Evolutionary conservation across 2,329 filamentous ascomycete genomes (phyloP), one percentile per base, ranked within the genome.

Genomic region (Fusarium succisae): DNA sequence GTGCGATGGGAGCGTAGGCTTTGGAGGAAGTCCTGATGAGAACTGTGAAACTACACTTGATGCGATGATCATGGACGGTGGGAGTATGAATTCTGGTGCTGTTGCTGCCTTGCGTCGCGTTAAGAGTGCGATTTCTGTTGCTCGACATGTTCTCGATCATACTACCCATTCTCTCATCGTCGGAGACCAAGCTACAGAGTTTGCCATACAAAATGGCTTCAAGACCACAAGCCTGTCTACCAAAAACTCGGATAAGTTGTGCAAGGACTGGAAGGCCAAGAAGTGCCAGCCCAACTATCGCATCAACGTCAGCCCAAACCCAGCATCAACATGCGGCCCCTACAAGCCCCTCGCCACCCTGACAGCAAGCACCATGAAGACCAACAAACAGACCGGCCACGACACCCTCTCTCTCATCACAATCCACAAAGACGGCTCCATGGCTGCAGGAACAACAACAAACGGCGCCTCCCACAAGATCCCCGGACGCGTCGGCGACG

Each of bases 1-100:
- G 70, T 90, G 88, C 80, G 87, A 89, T 76, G 84, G 85, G 55
- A 88, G 84, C 43, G 88, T 90, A 43, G 88, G 88, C 58, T 88
- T 81, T 73, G 87, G 87, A 61, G 87, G 88, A 13, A 88, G 87
- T 6, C 87, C 87, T 0, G 87, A 88, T 70, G 88, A 90, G 77
- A 78, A 80, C 38, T 90, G 88, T 80, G 88, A 89, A 80, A 89
- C 88, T 7, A 89, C 87, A 1, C 86, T 90, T 20, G 88, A 90
- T 79, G 87, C 88, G n/a, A 83, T 90, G 82, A 84, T 90, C 78
- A 89, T 89, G 84, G 87, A 90, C 76, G 87, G 88, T 35, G 80
- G 79, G 0, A 86, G 82, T n/a, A 83, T 90, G 81, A 87, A 88
- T 22, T 83, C 84, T 2, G 88, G 88, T 47, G 87, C 87, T 10